These are phyloP conservation scores for Pestalotiopsis sp. DNA, from an alignment of 2,329 filamentous ascomycete species.

Conservation along the genomic window DNA sequence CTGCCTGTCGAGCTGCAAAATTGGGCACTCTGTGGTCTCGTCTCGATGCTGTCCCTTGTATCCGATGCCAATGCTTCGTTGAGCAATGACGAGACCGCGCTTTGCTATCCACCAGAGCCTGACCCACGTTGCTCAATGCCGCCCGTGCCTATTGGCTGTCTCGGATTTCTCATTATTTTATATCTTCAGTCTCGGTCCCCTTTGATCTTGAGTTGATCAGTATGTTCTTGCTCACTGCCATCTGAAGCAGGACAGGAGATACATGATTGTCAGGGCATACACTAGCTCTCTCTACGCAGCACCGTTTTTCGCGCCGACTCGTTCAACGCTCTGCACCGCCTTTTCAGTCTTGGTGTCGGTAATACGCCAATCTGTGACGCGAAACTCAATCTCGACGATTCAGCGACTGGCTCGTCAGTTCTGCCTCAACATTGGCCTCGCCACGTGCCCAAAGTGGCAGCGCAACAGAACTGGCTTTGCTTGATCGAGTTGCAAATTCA, in stretches of 20 bases:
- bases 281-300: too few relatives aligned
- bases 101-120: background rate
- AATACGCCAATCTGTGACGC: background rate
- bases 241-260: too few relatives aligned
- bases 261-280: too few relatives aligned
- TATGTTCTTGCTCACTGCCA: too few relatives aligned
- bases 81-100: background rate
- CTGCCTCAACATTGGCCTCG: background rate
- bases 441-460: background rate
- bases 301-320: background rate
- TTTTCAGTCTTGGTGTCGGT: background rate
- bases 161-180: background rate
- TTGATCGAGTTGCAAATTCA: too few relatives aligned
- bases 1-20: background rate
- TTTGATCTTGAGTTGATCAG: too few relatives aligned
- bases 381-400: background rate
- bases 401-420: background rate
- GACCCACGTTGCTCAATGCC: constrained; percentile 9
- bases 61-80: background rate
- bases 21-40: background rate
- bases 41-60: background rate
- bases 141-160: background rate
- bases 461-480: background rate
- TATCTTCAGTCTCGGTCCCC: too few relatives aligned
- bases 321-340: background rate